Evolutionary conservation across 352 stramenopile species (phyloP), one percentile per base, ranked within the genome.

Genomic region (Aphanomyces cochlioides): DNA sequence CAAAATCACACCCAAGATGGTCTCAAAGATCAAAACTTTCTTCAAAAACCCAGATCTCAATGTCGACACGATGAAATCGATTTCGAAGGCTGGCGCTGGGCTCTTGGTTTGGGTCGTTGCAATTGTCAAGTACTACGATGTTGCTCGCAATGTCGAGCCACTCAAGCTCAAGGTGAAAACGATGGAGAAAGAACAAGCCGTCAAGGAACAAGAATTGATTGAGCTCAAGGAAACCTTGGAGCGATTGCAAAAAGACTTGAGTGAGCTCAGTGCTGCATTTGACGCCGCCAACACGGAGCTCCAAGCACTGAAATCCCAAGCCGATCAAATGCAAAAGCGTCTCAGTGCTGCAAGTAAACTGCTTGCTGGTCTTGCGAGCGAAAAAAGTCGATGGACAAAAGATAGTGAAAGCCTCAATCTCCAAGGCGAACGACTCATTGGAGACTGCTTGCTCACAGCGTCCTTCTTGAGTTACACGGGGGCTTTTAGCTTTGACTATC

Each of bases 91-190:
- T 7, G 94, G 92, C 0, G 76, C 90, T 2, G 95, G 93, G 0
- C 66, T 98, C 34, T 81, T 98, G 4, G 88, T 93, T 39, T 98
- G 95, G 95, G 92, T 98, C 12, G 82, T 95, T 12, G 95, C 95
- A 19, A 97, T 98, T 66, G 85, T 96, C 53, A 98, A 98, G 69
- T 98, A 98, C 76, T 94, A 98, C 67, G 92, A 98, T 40, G 90
- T 98, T 8, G 94, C 95, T 7, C 93, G 93, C 58, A 98, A 98
- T 59, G 95, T 98, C 3, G 92, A 98, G 40, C 95, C 95, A 0
- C 72, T 98, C 45, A 81, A 85, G 48, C 76, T 87, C 17, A 97
- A 97, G 66, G 94, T 98, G 3, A 97, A 96, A 65, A 89, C 91
- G 0, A 92, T 96, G 83, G 88, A 96, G 66, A 98, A 98, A 67